These are phyloP conservation scores for Boletus coccyginus DNA, from an alignment of 768 basidiomycete species.

Conservation along the genomic window DNA sequence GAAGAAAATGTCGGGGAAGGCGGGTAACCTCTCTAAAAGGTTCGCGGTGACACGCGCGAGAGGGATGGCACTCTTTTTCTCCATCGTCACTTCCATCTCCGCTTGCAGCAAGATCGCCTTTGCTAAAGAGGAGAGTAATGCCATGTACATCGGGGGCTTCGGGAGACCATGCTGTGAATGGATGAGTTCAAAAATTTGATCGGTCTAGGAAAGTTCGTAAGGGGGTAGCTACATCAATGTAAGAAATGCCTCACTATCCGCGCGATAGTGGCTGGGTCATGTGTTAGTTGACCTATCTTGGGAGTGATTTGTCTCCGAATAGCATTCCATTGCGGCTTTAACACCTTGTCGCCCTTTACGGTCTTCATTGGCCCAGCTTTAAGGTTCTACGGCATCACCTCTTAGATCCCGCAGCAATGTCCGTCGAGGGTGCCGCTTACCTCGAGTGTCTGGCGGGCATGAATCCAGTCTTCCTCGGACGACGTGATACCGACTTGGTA, in stretches of 20 bases:
- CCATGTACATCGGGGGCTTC: conserved; percentile 56
- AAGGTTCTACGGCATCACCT: conserved; percentile 42
- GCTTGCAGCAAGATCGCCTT: conserved; percentile 90
- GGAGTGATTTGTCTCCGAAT: conserved; percentile 78
- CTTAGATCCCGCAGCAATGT: conserved; percentile 23
- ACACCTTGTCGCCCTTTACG: conserved; percentile 56
- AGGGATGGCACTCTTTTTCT: conserved; percentile 80
- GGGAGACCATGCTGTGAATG: conserved; percentile 28
- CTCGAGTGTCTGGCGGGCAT: conserved; percentile 52
- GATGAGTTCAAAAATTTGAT: conserved; percentile 44
- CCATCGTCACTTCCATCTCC: conserved; percentile 89
- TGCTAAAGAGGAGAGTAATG: conserved; percentile 82
- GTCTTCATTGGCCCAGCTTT: conserved; percentile 62
- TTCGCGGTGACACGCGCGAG: conserved; percentile 70
- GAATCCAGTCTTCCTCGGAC: conserved; percentile 62
- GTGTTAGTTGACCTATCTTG: conserved; percentile 85
- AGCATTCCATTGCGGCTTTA: conserved; percentile 62
- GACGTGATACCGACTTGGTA: conserved; percentile 49
- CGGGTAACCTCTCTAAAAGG: conserved; percentile 55
- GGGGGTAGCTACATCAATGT: conserved; percentile 7
- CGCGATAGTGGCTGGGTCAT: conserved; percentile 56
- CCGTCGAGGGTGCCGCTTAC: conserved; percentile 35
- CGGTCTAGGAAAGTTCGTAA: conserved; percentile 29
- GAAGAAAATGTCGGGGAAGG: conserved; percentile 75
- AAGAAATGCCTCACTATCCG: conserved; percentile 53